Conservation (phyloP, 371 early-diverging fungal species). For the Mucor sp. region DNA sequence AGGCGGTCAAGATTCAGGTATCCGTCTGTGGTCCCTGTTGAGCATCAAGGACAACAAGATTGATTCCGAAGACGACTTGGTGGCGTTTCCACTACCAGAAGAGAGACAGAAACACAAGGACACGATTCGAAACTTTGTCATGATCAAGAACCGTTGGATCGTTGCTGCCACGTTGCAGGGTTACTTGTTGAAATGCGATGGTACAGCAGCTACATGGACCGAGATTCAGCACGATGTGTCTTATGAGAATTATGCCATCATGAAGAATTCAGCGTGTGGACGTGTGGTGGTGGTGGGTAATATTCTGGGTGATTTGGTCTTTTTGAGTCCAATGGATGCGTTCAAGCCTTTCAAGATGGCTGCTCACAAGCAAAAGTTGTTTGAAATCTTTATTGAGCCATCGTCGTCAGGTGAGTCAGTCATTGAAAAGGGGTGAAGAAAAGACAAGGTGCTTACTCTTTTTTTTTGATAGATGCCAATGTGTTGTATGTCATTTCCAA, state of each 20-base stretch:
- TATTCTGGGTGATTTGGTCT: constrained; percentile 57
- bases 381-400: constrained; percentile 47
- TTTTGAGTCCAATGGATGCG: constrained; percentile 46
- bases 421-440: no score
- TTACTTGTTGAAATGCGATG: constrained; percentile 48
- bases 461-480: constrained; percentile 29
- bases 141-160: constrained; percentile 33
- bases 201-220: constrained; percentile 38
- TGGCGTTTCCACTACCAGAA: constrained; percentile 25
- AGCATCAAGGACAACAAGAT: constrained; percentile 59
- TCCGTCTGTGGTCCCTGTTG: constrained; percentile 71
- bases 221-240: constrained; percentile 20
- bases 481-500: constrained; percentile 47
- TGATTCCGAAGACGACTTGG: constrained; percentile 51
- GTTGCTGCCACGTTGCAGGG: constrained; percentile 46
- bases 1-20: constrained; percentile 82
- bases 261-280: constrained; percentile 62
- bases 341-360: constrained; percentile 53
- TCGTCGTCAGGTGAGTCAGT: constrained; percentile 33
- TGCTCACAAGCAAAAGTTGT: constrained; percentile 53
- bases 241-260: constrained; percentile 53
- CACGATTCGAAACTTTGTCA: constrained; percentile 56
- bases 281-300: constrained; percentile 59
- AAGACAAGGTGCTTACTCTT: no score
- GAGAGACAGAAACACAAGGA: constrained; percentile 27